These are phyloP conservation scores for Annona squamosa DNA, from an alignment of 164 flowering plant genomes.

Conservation along the genomic window DNA sequence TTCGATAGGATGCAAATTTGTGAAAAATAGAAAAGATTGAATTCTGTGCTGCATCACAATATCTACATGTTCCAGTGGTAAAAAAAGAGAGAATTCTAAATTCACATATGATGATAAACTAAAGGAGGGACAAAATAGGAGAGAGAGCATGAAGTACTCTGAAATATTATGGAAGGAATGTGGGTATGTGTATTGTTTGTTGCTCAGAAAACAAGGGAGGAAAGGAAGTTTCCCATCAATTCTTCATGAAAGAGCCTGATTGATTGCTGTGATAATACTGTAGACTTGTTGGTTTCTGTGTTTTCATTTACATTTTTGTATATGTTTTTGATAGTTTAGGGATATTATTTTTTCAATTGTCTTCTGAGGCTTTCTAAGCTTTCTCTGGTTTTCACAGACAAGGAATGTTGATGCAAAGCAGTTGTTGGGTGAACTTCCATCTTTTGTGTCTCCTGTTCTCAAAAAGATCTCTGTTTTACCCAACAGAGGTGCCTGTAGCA, in stretches of 20 bases:
- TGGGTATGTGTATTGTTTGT: no score
- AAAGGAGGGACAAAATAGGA: not conserved
- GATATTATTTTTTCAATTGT: not conserved
- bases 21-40: not conserved
- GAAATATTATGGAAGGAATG: no score
- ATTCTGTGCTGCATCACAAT: not conserved
- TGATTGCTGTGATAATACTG: no score
- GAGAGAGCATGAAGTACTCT: not conserved
- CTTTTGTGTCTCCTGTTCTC: slow-evolving; percentile 54
- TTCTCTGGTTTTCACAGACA: slow-evolving; percentile 35
- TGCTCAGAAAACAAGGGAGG: no score
- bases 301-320: not conserved
- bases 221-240: no score
- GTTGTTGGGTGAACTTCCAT: slow-evolving; percentile 73
- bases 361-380: not conserved
- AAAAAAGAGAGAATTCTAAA: no score
- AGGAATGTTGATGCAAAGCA: slow-evolving; percentile 69
- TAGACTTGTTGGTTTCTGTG: not conserved
- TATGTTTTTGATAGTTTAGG: not conserved
- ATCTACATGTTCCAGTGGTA: not conserved
- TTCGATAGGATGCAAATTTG: not conserved
- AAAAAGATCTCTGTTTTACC: slow-evolving; percentile 42
- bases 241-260: no score
- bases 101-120: no score
- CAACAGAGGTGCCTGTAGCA: slow-evolving; percentile 18